Base-by-base conservation (phyloP, 208 protist genomes). In the Trypanosoma melophagium region DNA sequence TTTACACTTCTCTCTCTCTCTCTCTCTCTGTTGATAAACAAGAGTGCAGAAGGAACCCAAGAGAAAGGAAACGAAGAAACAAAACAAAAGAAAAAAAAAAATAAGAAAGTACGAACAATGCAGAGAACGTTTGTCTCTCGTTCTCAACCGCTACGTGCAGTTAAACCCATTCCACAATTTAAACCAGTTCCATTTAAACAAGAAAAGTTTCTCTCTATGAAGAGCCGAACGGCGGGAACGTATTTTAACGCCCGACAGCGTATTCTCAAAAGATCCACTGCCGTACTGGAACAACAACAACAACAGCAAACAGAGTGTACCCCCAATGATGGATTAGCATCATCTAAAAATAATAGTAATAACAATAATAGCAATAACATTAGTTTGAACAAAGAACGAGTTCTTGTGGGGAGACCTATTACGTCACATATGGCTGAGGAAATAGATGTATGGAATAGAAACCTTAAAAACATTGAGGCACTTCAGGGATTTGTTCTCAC, bases 121-220 rank as follows among this genome's bases (percentile, higher is more conserved):
- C 28, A 35, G 28, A 35, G 28, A 35, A 35, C 28, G 5, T 7
- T 35, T 35, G 3, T 35, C 28, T 35, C 28, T 35, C 28, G 5
- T 35, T 28, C 49, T 24, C 12, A n/a, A 17, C 38, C 24, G 55
- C 55, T 47, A 7, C 59, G 10, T 14, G 24, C 14, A 24, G 12
- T n/a, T 2, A 57, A 56, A 45, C 19, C 42, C 12, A 35, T 70
- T 50, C 72, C 83, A 1, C 52, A 64, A 19, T 90, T 93, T 55
- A 80, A 74, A 19, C 82, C 87, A 17, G 52, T 78, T 10, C 73
- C 71, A 0, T 93, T 91, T 40, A 71, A 71, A 49, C 73, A 80
- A 19, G 87, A 87, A 28, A 93, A 91, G 59, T 93, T 91, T 63
- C 79, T 93, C 31, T 90, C 87, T 12, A 84, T 93, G 50, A 84